A percentile compares a stretch with the other conserved stretches of the same genome.
These are phyloP conservation scores for Aureobasidium musti DNA, from an alignment of 2,329 filamentous ascomycete genomes.

Conservation along the genomic window DNA sequence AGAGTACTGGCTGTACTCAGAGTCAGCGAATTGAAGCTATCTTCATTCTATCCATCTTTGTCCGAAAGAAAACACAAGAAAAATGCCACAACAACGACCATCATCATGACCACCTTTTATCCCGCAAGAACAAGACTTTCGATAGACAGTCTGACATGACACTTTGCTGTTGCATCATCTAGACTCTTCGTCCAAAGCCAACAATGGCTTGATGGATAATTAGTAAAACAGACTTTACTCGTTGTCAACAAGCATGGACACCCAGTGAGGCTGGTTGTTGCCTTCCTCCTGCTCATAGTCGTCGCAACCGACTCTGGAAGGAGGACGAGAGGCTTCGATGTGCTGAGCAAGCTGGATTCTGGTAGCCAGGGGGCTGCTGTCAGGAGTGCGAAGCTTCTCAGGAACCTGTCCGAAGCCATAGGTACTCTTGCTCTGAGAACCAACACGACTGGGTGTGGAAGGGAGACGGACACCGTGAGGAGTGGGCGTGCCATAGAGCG, in stretches of 20 bases:
- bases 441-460: not conserved
- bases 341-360: not conserved
- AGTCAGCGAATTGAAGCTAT: not conserved
- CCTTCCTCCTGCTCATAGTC: not conserved
- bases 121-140: constrained; percentile 16
- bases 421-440: not conserved
- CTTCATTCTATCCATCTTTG: not conserved
- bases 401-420: constrained; percentile 4
- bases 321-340: not conserved
- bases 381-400: constrained; percentile 5
- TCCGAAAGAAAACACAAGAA: not conserved
- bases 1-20: not conserved
- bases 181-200: not conserved
- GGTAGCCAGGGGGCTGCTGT: not conserved
- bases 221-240: constrained; percentile 5
- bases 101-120: constrained; percentile 13
- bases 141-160: constrained; percentile 16
- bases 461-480: not conserved
- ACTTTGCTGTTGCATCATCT: not conserved
- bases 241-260: constrained; percentile 12
- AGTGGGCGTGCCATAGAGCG: not conserved
- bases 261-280: not conserved
- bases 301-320: not conserved
- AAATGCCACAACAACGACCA: not conserved
- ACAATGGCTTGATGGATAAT: not conserved